Percentiles rank a stretch among this genome's conserved stretches.
Evolutionary conservation across 495 filamentous ascomycete species (phyloP).

Genomic region (Hyaloscypha hepaticicola): DNA sequence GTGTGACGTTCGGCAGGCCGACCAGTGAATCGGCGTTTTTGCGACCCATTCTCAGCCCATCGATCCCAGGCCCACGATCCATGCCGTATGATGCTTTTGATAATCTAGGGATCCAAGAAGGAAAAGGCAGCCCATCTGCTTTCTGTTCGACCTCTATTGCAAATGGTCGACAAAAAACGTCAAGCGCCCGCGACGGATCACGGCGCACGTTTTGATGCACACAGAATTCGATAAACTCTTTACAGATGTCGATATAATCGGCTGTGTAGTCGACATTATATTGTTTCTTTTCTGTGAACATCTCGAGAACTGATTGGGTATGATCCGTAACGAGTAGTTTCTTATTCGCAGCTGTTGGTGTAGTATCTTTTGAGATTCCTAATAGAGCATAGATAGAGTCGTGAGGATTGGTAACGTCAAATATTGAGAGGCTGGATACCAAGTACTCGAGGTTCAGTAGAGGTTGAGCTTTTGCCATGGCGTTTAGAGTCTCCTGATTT

Average conservation of each 20-base stretch:
- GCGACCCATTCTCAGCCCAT: slow-evolving; percentile 1
- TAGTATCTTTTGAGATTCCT: slow-evolving; percentile 3
- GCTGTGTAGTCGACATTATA: background rate
- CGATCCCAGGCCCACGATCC: background rate
- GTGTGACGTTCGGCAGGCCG: background rate
- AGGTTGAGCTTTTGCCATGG: slow-evolving; percentile 2
- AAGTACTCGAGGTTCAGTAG: background rate
- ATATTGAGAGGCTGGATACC: background rate
- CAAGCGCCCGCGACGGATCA: background rate
- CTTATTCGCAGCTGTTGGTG: background rate
- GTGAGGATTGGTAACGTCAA: background rate
- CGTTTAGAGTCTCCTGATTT: background rate
- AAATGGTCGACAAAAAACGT: slow-evolving; percentile 2
- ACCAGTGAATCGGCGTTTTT: background rate
- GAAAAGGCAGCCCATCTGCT: background rate
- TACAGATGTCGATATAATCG: background rate
- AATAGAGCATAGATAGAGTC: background rate
- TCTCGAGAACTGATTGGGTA: background rate
- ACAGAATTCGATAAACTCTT: slow-evolving; percentile 1
- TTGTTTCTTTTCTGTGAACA: background rate
- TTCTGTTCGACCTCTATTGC: background rate
- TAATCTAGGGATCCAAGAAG: background rate
- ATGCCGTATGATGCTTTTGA: background rate
- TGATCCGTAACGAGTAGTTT: slow-evolving; percentile 1
- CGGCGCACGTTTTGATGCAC: background rate